These are phyloP conservation scores for Fonsecaea nubica DNA, from an alignment of 2,329 filamentous ascomycete species.

Conservation along the genomic window DNA sequence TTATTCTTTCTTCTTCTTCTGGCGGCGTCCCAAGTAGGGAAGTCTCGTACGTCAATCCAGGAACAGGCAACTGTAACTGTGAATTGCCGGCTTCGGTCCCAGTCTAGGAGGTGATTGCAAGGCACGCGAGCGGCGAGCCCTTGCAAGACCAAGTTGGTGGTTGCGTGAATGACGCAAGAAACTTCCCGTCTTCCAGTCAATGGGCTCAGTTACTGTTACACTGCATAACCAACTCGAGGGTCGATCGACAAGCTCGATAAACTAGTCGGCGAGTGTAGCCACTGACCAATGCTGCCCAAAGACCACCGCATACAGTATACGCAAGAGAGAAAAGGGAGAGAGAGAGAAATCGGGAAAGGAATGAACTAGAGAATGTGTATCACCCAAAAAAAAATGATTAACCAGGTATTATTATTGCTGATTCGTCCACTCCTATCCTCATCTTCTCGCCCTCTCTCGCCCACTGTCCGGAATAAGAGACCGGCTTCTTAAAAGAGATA, in stretches of 20 bases:
- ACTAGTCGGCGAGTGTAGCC: background rate
- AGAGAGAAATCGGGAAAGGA: background rate
- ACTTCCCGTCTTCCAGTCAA: background rate
- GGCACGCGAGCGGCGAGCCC: conserved; percentile 12
- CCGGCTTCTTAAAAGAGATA: background rate
- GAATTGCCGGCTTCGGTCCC: conserved; percentile 2
- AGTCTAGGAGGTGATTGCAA: conserved; percentile 2
- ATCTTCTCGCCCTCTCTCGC: too few species aligned
- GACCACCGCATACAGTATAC: background rate
- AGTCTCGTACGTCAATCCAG: conserved; percentile 1
- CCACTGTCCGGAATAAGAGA: too few species aligned
- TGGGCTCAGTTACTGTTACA: conserved; percentile 10
- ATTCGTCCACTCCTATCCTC: too few species aligned
- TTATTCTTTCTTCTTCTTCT: background rate
- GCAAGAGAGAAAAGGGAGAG: background rate
- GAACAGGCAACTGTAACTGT: conserved; percentile 11
- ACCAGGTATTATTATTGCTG: background rate
- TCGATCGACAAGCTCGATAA: background rate
- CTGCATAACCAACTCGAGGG: conserved; percentile 6
- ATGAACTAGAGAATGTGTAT: background rate
- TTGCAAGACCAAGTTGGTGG: background rate
- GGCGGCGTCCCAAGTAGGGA: conserved; percentile 4
- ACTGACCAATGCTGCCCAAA: background rate
- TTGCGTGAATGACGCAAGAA: background rate
- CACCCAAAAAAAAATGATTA: background rate